Base-by-base conservation (phyloP, 345 rosid genomes). In the Anastatica hierochuntica region DNA sequence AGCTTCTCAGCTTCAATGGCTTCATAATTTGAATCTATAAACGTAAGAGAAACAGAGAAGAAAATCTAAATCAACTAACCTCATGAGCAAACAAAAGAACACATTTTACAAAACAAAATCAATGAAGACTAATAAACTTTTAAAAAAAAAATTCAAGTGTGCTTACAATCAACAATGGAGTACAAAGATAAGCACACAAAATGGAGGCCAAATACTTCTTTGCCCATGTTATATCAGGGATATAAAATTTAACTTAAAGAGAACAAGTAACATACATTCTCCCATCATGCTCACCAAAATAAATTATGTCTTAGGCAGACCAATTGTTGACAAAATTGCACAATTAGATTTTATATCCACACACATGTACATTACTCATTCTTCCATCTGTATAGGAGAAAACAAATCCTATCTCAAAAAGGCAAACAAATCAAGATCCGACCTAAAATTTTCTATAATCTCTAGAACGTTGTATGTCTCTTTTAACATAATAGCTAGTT, bases 1-100 rank as follows among this genome's bases (percentile, higher is more conserved):
- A 89, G 78, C 74, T 89, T 89, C 71, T 85, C 97, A 73, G 97
- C 97, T 89, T 74, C 60, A 77, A 27, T 27, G 56, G 33, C 21
- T 3, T n/a, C n/a, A n/a, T n/a, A n/a, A n/a, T n/a, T n/a, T n/a
- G n/a, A n/a, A n/a, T n/a, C n/a, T n/a, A n/a, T n/a, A n/a, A n/a
- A n/a, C n/a, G n/a, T n/a, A n/a, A n/a, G n/a, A n/a, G n/a, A n/a
- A n/a, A n/a, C n/a, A n/a, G n/a, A n/a, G n/a, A n/a, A n/a, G n/a
- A n/a, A n/a, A n/a, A n/a, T n/a, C n/a, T n/a, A n/a, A n/a, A n/a
- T n/a, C n/a, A n/a, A n/a, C n/a, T n/a, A n/a, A n/a, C n/a, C n/a
- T n/a, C n/a, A n/a, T n/a, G n/a, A n/a, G n/a, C n/a, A n/a, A n/a
- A n/a, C n/a, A n/a, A n/a, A n/a, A n/a, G n/a, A n/a, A n/a, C n/a